These are phyloP conservation scores for Diaporthe capsici DNA, from an alignment of 2,329 filamentous ascomycete species.

Conservation along the genomic window DNA sequence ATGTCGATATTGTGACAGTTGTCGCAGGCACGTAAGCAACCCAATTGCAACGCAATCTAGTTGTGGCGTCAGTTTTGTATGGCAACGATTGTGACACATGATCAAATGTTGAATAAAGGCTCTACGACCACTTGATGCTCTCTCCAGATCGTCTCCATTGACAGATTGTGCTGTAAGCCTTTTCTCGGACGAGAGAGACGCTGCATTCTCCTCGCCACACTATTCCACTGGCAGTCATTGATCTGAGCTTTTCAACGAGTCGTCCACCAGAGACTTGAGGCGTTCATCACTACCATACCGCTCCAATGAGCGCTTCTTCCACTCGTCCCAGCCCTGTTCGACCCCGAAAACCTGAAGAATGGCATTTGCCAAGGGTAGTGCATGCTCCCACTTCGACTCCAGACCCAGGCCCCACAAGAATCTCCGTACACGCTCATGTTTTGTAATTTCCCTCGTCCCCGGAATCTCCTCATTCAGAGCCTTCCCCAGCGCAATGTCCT, in stretches of 20 bases:
- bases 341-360: not conserved
- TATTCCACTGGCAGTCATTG: not conserved
- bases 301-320: not conserved
- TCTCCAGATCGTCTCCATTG: too few species aligned
- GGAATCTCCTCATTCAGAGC: not conserved
- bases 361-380: not conserved
- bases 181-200: too few species aligned
- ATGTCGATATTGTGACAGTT: too few species aligned
- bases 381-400: not conserved
- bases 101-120: too few species aligned
- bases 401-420: not conserved
- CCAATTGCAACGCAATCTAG: too few species aligned
- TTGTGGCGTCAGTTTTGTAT: too few species aligned
- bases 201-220: not conserved
- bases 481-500: not conserved
- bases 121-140: too few species aligned
- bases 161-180: too few species aligned
- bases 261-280: not conserved
- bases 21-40: too few species aligned
- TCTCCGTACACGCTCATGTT: not conserved
- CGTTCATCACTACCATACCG: not conserved
- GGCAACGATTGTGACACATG: too few species aligned
- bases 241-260: not conserved
- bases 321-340: not conserved
- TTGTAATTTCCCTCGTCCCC: rapidly evolving